Base-by-base conservation (phyloP, 768 basidiomycete species). In the Tulasnella sp. region DNA sequence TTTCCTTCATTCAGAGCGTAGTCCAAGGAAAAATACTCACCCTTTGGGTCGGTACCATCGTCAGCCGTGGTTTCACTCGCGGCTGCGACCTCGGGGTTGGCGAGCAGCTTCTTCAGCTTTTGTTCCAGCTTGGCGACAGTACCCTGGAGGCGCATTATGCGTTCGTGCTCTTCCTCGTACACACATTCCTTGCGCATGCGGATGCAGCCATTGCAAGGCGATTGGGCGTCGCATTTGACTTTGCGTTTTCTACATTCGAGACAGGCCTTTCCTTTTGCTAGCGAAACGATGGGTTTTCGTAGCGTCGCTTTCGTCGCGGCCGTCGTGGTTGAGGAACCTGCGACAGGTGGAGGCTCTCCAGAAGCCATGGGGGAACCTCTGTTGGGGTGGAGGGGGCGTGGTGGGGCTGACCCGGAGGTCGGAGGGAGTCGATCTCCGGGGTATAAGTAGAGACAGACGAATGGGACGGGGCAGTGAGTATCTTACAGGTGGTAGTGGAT, bases 121-220 rank as follows among this genome's bases (percentile, higher is more conserved):
- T 69, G 38, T 67, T 76, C 75, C 5, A 76, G 67, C 40, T 76
- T 71, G 34, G 36, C 15, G 2, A 76, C 75, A 64, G 39, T 39
- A 2, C 75, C 69, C 39, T 76, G 75, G 14, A 76, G 75, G 17
- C 75, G 67, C 17, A 40, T 71, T 38, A 76, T 54, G 17, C 75
- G 75, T 37, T 76, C 75, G 19, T 40, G 42, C 36, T 76, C 75
- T 36, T 76, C 75, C 34, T 76, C 75, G 31, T 76, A 76, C 4
- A 76, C 40, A 39, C 75, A 76, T 68, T 76, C 75, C 29, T 76
- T 76, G 37, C 19, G 29, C 75, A 76, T 76, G 29, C 75, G 75
- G 39, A 70, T 69, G 37, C 75, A 76, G 34, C 67, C 67, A 25
- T 42, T 71, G 67, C 75, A 76, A 76, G 75, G 75, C 2, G 67